Base-by-base conservation (phyloP, 331 rosid species). In the Phaseolus coccineus region DNA sequence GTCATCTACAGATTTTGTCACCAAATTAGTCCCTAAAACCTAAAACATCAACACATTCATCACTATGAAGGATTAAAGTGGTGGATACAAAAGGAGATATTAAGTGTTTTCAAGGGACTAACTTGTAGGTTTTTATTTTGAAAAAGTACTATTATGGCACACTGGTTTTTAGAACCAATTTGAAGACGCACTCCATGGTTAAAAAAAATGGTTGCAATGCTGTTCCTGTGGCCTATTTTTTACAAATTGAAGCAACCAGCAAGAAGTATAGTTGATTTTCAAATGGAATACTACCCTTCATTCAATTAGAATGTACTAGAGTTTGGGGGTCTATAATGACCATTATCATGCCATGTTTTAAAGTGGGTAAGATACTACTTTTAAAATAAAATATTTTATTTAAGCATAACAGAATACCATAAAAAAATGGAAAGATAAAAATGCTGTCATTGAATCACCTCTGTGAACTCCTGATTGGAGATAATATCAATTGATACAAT, bases 381-480 rank as follows among this genome's bases (percentile, higher is more conserved):
- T 63, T 31, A 58, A 70, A 51, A 64, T 35, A 52, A 28, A 25
- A 59, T 50, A 71, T 24, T 8, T 52, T 2, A 27, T 48, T 14
- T 31, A 77, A 70, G 42, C 33, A 9, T 35, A 56, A 61, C 78
- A 61, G 39, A 37, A 46, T 53, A 62, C 62, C 42, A 63, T 27
- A 27, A 24, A 79, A 28, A 65, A 22, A 67, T n/a, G 33, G 14
- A 74, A 27, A 53, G 73, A 28, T 46, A 70, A 67, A 52, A 58
- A 53, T 46, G n/a, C 3, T 33, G 66, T 62, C 33, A 80, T 68
- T 81, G 74, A 85, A 88, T 85, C 87, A 96, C 99, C 99, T 96
- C 98, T 14, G 98, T 90, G 83, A 96, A 96, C 83, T 96, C 99
- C 88, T 96, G 99, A 87, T 96, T 96, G 71, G 99, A 96, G 91